Evolutionary conservation across 106 monocot species (phyloP).

Genomic region (Phalaenopsis equestris): DNA sequence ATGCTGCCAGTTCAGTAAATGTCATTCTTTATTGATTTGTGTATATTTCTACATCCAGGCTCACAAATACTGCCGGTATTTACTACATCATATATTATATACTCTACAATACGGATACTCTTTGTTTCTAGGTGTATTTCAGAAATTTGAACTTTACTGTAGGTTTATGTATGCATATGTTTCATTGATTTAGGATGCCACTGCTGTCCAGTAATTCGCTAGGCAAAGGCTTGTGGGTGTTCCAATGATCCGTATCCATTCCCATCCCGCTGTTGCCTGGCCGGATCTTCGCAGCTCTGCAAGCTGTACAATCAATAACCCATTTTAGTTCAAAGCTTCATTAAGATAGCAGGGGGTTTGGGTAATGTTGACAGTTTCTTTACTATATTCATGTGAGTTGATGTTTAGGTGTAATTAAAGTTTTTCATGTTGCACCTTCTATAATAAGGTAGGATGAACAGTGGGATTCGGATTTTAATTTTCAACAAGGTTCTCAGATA

Average conservation of each 20-base stretch:
- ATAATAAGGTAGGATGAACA: no score
- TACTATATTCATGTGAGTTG: not conserved
- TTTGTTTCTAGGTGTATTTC: not conserved
- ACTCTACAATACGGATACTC: not conserved
- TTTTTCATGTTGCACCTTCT: no score
- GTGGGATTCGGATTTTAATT: no score
- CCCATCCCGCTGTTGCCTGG: conserved; percentile 34
- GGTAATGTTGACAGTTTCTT: not conserved
- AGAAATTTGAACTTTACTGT: not conserved
- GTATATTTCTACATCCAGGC: not conserved
- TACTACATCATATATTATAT: not conserved
- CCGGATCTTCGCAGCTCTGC: conserved; percentile 54
- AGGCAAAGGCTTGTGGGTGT: conserved; percentile 63
- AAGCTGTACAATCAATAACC: conserved; percentile 35
- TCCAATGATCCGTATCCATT: conserved; percentile 61
- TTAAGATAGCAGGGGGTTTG: not conserved
- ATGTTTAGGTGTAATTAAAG: not conserved
- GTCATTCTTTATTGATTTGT: not conserved
- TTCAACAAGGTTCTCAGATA: no score
- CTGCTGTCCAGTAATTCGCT: conserved; percentile 47
- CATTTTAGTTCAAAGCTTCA: not conserved
- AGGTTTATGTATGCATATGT: not conserved
- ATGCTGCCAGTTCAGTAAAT: not conserved
- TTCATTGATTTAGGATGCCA: conserved; percentile 32
- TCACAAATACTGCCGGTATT: not conserved